Percentiles rank a stretch among this genome's conserved stretches.
Conservation (phyloP, 163 green algal species). For the Chlamydomonas reinhardtii region DNA sequence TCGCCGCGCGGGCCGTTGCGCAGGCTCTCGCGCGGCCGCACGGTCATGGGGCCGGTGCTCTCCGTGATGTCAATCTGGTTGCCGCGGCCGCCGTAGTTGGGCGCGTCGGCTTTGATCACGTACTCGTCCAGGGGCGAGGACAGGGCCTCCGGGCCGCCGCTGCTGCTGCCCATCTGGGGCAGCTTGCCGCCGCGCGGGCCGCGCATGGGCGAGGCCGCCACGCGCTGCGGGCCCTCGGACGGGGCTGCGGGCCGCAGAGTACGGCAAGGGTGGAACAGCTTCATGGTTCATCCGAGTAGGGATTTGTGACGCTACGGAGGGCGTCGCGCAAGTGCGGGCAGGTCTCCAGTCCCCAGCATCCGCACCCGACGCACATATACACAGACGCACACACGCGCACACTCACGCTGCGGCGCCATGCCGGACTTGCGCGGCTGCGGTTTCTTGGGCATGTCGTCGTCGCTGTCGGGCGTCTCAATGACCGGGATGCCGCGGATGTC, state of each 20-base stretch:
- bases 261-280: background rate
- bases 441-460: slow-evolving; percentile 39
- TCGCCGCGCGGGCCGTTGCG: slow-evolving; percentile 24
- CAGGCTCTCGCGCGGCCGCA: slow-evolving; percentile 12
- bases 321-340: no score
- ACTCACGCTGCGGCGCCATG: background rate
- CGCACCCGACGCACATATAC: no score
- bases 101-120: slow-evolving; percentile 1
- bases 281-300: no score
- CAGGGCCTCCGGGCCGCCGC: background rate
- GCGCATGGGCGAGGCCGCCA: background rate
- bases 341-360: no score
- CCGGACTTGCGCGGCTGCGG: slow-evolving; percentile 9
- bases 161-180: slow-evolving; percentile 4
- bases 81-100: slow-evolving; percentile 28
- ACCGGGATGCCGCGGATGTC: slow-evolving; percentile 52
- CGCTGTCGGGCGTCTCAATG: slow-evolving; percentile 40
- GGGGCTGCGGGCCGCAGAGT: background rate
- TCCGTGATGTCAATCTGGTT: background rate
- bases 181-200: slow-evolving; percentile 34
- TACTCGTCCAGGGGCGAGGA: background rate
- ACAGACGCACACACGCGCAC: no score
- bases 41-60: slow-evolving; percentile 1
- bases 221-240: background rate
- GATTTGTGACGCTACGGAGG: no score